Evolutionary conservation across 1,284 basidiomycete species (phyloP).

Genomic region (Irpex lacteus): DNA sequence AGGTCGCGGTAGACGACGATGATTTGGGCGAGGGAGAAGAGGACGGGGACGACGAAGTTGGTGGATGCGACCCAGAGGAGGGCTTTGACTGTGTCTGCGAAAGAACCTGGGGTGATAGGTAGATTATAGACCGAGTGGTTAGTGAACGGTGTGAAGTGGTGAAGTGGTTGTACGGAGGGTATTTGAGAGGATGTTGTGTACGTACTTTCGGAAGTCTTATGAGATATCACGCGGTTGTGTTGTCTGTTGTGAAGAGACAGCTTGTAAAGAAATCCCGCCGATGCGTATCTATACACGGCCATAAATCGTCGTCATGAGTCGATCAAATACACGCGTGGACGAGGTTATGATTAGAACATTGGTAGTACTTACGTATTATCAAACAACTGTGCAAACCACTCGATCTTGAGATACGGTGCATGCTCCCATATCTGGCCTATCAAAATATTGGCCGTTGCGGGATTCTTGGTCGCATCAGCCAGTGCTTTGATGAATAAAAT

Average conservation of each 20-base stretch:
- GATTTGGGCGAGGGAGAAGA: slow-evolving; percentile 32
- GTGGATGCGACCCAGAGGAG: slow-evolving; percentile 30
- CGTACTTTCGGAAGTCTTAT: slow-evolving; percentile 6
- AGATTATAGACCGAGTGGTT: no score
- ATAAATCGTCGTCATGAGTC: not conserved
- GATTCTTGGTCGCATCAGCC: slow-evolving; percentile 1
- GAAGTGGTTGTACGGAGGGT: not conserved
- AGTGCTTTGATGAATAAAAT: slow-evolving; percentile 10
- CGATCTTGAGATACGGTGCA: slow-evolving; percentile 31
- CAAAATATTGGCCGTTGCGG: not conserved
- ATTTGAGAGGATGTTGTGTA: no score
- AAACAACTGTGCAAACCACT: slow-evolving; percentile 29
- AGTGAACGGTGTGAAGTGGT: not conserved
- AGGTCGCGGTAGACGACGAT: slow-evolving; percentile 27
- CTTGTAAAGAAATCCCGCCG: not conserved
- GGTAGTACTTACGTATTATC: slow-evolving; percentile 26
- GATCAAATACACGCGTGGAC: not conserved
- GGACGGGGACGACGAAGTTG: slow-evolving; percentile 30
- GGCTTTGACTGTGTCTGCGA: slow-evolving; percentile 14
- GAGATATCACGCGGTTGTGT: not conserved
- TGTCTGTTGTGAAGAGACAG: slow-evolving; percentile 3
- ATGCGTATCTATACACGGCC: not conserved
- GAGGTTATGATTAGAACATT: not conserved
- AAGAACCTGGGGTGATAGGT: not conserved
- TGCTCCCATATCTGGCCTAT: slow-evolving; percentile 18